Percentiles rank a stretch among this genome's conserved stretches.
Evolutionary conservation across 257 asterid genomes (phyloP).

Genomic region (Plantago major): DNA sequence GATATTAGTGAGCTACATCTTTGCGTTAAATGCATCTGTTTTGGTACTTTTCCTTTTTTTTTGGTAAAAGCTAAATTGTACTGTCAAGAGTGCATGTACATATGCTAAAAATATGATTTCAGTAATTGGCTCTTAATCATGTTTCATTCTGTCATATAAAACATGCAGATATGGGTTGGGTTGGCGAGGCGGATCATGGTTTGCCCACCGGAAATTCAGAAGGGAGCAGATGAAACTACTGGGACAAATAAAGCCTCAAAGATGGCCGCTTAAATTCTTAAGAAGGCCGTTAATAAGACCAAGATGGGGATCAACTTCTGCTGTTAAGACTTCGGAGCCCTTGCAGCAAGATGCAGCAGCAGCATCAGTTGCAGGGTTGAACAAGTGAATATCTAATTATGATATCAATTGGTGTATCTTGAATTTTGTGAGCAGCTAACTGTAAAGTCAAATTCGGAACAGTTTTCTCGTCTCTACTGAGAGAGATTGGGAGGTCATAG

Average conservation of each 20-base stretch:
- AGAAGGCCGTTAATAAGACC: conserved; percentile 48
- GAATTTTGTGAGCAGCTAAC: no score
- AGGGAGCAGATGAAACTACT: conserved; percentile 71
- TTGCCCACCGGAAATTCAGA: conserved; percentile 43
- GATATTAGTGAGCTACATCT: no score
- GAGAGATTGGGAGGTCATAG: no score
- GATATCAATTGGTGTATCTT: no score
- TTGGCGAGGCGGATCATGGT: conserved; percentile 91
- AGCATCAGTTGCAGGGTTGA: no score
- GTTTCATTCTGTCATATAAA: neutral
- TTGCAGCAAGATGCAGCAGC: conserved; percentile 20
- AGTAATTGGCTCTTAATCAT: neutral
- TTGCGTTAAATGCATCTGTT: no score
- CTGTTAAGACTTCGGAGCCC: conserved; percentile 36
- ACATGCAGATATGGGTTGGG: conserved; percentile 70
- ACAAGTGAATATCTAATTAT: no score
- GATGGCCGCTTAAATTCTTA: conserved; percentile 62
- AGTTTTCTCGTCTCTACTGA: no score
- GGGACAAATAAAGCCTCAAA: conserved; percentile 60
- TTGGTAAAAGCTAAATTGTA: no score
- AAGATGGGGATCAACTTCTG: conserved; percentile 20
- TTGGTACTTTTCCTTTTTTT: no score
- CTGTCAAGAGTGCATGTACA: no score
- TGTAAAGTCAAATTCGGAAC: no score
- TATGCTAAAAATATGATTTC: neutral